Evolutionary conservation across 2,329 filamentous ascomycete genomes (phyloP).

Genomic region (Calycina marina): DNA sequence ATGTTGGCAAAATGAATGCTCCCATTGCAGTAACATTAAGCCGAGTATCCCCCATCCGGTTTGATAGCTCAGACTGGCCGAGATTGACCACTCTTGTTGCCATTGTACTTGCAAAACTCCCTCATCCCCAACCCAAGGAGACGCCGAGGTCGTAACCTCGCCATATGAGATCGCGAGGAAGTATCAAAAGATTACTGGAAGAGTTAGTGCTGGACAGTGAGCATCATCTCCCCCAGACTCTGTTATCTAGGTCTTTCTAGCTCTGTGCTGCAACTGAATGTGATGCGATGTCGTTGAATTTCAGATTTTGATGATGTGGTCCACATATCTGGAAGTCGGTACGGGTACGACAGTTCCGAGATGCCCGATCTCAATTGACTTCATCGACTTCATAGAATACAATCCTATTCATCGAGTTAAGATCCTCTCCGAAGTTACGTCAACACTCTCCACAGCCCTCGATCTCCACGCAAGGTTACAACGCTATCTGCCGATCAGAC

Average conservation of each 20-base stretch:
- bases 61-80: constrained; percentile 8
- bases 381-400: no score
- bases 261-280: not conserved
- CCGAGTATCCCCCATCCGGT: constrained; percentile 6
- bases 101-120: constrained; percentile 9
- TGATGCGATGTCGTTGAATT: not conserved
- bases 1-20: constrained; percentile 4
- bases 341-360: not conserved
- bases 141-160: no score
- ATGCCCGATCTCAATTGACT: not conserved
- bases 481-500: not conserved
- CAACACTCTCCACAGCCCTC: not conserved
- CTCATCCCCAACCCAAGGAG: not conserved
- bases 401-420: no score
- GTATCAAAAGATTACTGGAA: no score
- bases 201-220: no score
- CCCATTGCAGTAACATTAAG: constrained; percentile 7
- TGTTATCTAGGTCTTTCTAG: no score
- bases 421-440: not conserved
- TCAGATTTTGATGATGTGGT: not conserved
- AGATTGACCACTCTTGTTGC: constrained; percentile 7
- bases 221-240: no score
- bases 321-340: not conserved
- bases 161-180: no score
- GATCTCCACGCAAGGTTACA: not conserved